These are phyloP conservation scores for Melampsora occidentalis DNA, from an alignment of 1,284 basidiomycete genomes.

Conservation along the genomic window DNA sequence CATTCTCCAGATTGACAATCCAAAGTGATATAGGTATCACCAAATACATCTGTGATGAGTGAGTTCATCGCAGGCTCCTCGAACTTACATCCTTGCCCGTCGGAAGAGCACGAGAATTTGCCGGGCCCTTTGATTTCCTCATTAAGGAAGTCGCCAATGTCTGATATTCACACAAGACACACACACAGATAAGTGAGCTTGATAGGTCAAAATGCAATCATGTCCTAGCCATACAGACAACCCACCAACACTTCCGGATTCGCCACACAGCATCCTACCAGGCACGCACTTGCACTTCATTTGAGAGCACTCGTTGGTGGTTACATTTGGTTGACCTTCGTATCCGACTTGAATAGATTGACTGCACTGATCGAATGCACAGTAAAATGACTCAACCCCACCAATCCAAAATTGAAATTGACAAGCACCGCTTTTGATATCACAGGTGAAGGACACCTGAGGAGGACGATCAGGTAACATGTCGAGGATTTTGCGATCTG, in stretches of 20 bases:
- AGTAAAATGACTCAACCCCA: constrained; percentile 91
- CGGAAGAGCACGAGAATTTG: constrained; percentile 75
- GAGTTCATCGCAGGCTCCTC: constrained; percentile 95
- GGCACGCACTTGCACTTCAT: constrained; percentile 89
- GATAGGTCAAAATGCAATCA: constrained; percentile 12
- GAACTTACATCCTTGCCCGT: constrained; percentile 69
- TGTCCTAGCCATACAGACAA: constrained; percentile 45
- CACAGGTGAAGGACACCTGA: constrained; percentile 91
- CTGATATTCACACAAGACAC: constrained; percentile 56
- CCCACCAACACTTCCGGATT: constrained; percentile 87
- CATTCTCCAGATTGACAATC: constrained; percentile 88
- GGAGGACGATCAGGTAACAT: constrained; percentile 82
- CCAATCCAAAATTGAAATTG: constrained; percentile 98
- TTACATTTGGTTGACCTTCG: constrained; percentile 64
- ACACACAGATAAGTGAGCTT: not conserved
- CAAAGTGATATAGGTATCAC: constrained; percentile 82
- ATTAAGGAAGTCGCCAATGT: constrained; percentile 87
- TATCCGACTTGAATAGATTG: constrained; percentile 60
- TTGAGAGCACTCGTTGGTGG: constrained; percentile 72
- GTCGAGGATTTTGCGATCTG: constrained; percentile 82
- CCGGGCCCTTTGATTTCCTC: constrained; percentile 90
- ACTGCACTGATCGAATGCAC: constrained; percentile 69
- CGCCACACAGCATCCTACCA: constrained; percentile 88
- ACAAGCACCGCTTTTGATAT: constrained; percentile 62
- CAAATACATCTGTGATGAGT: constrained; percentile 88